Evolutionary conservation across 2,329 filamentous ascomycete species (phyloP).

Genomic region (Capronia americana): DNA sequence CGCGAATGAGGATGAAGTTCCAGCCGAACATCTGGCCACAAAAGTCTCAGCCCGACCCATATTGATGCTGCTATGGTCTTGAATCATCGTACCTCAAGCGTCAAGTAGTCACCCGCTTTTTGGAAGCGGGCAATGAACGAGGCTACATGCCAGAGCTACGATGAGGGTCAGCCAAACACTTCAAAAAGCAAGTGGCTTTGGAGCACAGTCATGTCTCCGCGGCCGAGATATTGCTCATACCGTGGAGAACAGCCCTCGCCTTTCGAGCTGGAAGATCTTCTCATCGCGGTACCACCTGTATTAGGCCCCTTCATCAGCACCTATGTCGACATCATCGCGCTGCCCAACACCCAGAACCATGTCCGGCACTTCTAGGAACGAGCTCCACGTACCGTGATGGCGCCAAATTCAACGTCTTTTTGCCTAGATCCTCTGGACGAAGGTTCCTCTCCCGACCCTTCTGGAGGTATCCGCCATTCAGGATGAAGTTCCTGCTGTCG

Average conservation of each 20-base stretch:
- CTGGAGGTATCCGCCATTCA: slow-evolving; percentile 36
- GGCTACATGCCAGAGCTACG: slow-evolving; percentile 35
- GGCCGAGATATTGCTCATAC: slow-evolving; percentile 14
- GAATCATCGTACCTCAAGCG: slow-evolving; percentile 26
- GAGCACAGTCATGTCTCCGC: background rate
- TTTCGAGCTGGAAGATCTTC: slow-evolving; percentile 37
- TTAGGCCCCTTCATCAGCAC: background rate
- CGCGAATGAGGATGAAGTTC: slow-evolving; percentile 60
- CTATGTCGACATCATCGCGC: background rate
- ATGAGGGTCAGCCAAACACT: background rate
- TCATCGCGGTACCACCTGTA: slow-evolving; percentile 36
- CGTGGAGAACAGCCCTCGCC: slow-evolving; percentile 33
- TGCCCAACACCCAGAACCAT: background rate
- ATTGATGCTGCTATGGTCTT: background rate
- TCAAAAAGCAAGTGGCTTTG: background rate
- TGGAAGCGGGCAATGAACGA: slow-evolving; percentile 33
- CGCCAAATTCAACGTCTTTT: slow-evolving; percentile 30
- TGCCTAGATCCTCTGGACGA: slow-evolving; percentile 30
- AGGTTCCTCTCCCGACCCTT: slow-evolving; percentile 35
- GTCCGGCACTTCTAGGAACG: background rate
- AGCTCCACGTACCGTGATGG: slow-evolving; percentile 30
- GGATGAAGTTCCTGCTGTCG: slow-evolving; percentile 51
- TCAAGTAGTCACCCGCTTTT: slow-evolving; percentile 35
- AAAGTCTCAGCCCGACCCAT: background rate
- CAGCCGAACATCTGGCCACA: slow-evolving; percentile 52